Conservation (phyloP, 2,329 filamentous ascomycete species). For the Aspergillus melleus region DNA sequence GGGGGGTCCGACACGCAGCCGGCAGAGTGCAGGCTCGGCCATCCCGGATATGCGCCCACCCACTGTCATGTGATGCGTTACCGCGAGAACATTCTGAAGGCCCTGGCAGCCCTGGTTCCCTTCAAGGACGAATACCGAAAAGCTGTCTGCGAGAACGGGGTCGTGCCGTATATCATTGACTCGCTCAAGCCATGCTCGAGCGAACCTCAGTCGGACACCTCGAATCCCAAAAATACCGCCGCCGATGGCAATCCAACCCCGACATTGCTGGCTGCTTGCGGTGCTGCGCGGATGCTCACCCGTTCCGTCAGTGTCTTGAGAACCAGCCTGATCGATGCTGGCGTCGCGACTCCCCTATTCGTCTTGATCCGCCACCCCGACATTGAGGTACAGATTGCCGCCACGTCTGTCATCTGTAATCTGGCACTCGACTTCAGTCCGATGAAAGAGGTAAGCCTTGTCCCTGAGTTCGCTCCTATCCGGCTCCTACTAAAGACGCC, state of each 20-base stretch:
- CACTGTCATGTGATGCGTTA: slow-evolving; percentile 70
- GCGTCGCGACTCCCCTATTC: slow-evolving; percentile 75
- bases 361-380: slow-evolving; percentile 72
- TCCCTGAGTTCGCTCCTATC: slow-evolving; percentile 14
- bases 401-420: slow-evolving; percentile 82
- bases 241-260: slow-evolving; percentile 74
- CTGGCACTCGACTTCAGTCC: slow-evolving; percentile 86
- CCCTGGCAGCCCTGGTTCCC: slow-evolving; percentile 76
- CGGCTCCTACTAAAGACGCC: neutral
- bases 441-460: slow-evolving; percentile 72
- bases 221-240: slow-evolving; percentile 36
- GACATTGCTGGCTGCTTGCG: slow-evolving; percentile 83
- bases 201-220: slow-evolving; percentile 27
- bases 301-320: slow-evolving; percentile 81
- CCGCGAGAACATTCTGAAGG: slow-evolving; percentile 73
- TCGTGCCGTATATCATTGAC: slow-evolving; percentile 78
- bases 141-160: slow-evolving; percentile 76
- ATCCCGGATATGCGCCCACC: slow-evolving; percentile 61
- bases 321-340: slow-evolving; percentile 83
- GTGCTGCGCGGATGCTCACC: slow-evolving; percentile 76
- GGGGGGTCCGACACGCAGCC: slow-evolving; percentile 22
- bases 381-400: slow-evolving; percentile 78
- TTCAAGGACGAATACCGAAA: slow-evolving; percentile 84
- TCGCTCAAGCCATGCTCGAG: slow-evolving; percentile 64
- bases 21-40: slow-evolving; percentile 55